Percentiles rank a stretch among this genome's conserved stretches.
Evolutionary conservation across 2,329 filamentous ascomycete genomes (phyloP).

Genomic region (Aspergillus cejpii): DNA sequence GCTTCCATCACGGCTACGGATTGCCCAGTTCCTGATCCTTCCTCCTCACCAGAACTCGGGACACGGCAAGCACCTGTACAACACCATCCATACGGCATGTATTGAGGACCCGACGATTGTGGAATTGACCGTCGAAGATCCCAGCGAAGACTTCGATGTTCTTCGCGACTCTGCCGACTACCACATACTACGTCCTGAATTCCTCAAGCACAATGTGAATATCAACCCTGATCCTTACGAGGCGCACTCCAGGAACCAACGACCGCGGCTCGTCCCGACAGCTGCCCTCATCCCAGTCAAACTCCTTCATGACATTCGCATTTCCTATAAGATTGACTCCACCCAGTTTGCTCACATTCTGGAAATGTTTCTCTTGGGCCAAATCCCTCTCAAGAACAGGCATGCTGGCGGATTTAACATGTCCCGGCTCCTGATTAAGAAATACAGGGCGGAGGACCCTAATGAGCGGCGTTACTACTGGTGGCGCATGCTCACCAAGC

Average conservation of each 20-base stretch:
- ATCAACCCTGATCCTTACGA: slow-evolving; percentile 43
- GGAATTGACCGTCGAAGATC: slow-evolving; percentile 90
- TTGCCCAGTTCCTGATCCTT: slow-evolving; percentile 89
- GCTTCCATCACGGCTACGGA: slow-evolving; percentile 69
- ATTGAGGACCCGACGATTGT: slow-evolving; percentile 60
- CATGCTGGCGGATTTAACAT: slow-evolving; percentile 45
- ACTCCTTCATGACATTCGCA: slow-evolving; percentile 46
- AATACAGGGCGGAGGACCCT: slow-evolving; percentile 43
- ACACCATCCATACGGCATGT: slow-evolving; percentile 65
- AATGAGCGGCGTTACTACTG: slow-evolving; percentile 58
- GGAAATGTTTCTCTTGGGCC: slow-evolving; percentile 56
- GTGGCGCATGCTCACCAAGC: slow-evolving; percentile 59
- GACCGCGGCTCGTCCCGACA: slow-evolving; percentile 42
- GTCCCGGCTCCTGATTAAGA: slow-evolving; percentile 46
- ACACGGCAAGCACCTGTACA: slow-evolving; percentile 74
- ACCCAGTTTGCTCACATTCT: slow-evolving; percentile 57
- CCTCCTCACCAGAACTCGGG: slow-evolving; percentile 78
- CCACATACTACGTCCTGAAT: slow-evolving; percentile 48
- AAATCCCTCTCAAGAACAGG: slow-evolving; percentile 47
- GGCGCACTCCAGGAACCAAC: slow-evolving; percentile 29
- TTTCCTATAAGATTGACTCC: slow-evolving; percentile 51
- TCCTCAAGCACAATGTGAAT: slow-evolving; percentile 43
- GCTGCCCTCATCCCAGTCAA: slow-evolving; percentile 49
- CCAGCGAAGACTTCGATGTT: slow-evolving; percentile 64
- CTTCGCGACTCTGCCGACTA: slow-evolving; percentile 59